Evolutionary conservation across 2,329 filamentous ascomycete species (phyloP).

Genomic region (Penicillium glabrum): DNA sequence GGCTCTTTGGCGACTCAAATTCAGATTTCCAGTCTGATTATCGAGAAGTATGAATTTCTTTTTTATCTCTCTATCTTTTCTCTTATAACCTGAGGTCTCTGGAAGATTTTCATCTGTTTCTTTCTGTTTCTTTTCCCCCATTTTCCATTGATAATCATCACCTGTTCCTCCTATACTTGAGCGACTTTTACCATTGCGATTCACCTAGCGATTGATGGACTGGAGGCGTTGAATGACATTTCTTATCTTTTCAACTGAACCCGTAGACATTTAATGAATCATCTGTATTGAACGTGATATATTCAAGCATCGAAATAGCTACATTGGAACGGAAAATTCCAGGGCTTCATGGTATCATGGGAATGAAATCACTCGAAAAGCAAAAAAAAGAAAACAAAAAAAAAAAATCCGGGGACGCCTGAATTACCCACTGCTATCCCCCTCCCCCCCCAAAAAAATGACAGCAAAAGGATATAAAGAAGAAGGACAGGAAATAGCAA

Average conservation of each 20-base stretch:
- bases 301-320: constrained; percentile 19
- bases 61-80: not conserved
- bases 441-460: not conserved
- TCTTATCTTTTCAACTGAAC: not conserved
- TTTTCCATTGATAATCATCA: not conserved
- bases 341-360: constrained; percentile 36
- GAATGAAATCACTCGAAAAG: constrained; percentile 15
- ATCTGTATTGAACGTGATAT: constrained; percentile 14
- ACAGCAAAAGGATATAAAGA: constrained; percentile 1
- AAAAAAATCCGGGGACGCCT: constrained; percentile 8
- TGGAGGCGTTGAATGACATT: not conserved
- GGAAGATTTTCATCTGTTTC: not conserved
- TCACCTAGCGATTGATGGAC: not conserved
- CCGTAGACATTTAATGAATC: not conserved
- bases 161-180: constrained; percentile 1
- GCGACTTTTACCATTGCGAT: constrained; percentile 5
- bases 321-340: constrained; percentile 16
- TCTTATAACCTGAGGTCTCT: not conserved
- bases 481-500: not conserved
- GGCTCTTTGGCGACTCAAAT: constrained; percentile 70
- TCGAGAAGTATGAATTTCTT: constrained; percentile 14
- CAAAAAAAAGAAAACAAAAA: not conserved
- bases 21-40: constrained; percentile 13
- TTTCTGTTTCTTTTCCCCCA: not conserved
- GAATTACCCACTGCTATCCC: constrained; percentile 1